phyloP scores from a whole-genome alignment of 192 early-diverging fungal genomes.

The Entomortierella beljakovae region DNA sequence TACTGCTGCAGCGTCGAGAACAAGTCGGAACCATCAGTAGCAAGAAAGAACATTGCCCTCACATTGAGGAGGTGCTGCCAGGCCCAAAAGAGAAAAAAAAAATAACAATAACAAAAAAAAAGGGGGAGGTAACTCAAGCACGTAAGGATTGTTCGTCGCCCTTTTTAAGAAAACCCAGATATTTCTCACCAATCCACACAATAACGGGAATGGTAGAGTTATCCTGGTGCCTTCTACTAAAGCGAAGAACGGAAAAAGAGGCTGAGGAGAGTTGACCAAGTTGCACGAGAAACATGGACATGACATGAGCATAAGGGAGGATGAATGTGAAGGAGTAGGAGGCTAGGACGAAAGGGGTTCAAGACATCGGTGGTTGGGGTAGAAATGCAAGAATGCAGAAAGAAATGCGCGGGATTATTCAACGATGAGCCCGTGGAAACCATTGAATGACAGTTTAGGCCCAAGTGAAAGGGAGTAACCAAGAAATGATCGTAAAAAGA shows the following conservation, averaged over 20 bases:
- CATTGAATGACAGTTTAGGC: slow-evolving; percentile 12
- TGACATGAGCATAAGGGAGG: slow-evolving; percentile 4
- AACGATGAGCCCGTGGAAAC: slow-evolving; percentile 25
- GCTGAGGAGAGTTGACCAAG: not conserved
- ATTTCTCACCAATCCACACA: not conserved
- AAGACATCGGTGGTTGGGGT: slow-evolving; percentile 21
- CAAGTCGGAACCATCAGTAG: not conserved
- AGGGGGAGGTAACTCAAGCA: not conserved
- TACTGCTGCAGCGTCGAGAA: not conserved
- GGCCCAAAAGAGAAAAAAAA: not conserved
- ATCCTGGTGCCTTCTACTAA: not conserved
- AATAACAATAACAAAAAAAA: slow-evolving; percentile 12
- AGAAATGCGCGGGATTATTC: slow-evolving; percentile 10
- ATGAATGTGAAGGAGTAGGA: not conserved
- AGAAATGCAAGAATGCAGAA: not conserved
- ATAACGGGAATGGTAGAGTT: not conserved
- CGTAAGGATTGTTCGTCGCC: not conserved
- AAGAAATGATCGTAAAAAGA: slow-evolving; percentile 1
- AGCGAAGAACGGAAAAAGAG: not conserved
- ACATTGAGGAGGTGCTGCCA: slow-evolving; percentile 14
- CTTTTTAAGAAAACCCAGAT: slow-evolving; percentile 1
- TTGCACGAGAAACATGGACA: slow-evolving; percentile 3
- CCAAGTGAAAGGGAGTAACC: slow-evolving; percentile 6
- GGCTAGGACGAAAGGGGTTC: slow-evolving; percentile 11
- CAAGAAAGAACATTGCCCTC: not conserved